Base-by-base conservation (phyloP, 2,329 filamentous ascomycete species). In the Fusarium luffae region DNA sequence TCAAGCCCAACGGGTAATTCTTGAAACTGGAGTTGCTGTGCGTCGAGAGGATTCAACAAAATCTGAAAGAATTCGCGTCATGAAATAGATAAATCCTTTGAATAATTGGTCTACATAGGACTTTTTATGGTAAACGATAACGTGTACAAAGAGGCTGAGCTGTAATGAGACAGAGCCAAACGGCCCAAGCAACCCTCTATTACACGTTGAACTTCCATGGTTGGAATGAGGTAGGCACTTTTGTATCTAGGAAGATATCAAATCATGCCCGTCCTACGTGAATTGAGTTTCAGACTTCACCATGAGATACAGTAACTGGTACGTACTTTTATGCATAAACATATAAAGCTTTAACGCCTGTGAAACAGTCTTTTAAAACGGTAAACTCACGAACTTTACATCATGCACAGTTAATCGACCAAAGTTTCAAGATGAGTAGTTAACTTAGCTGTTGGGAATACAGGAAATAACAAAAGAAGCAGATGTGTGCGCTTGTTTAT, bases 321-420 rank as follows among this genome's bases (percentile, higher is more conserved):
- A 37, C 34, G 34, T 37, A 37, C 34, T 37, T 37, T 44, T 37
- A 32, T 48, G 65, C 58, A 70, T 63, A 32, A 65, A 60, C 28
- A 28, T 16, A 27, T 49, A 37, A 51, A 47, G 42, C 43, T 56
- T 41, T 50, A 37, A 54, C 59, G 50, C 46, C 55, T 59, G 52
- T 64, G 67, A 70, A 70, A 68, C 67, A 49, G 37, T 46, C 32
- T 41, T 59, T 49, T 63, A 63, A 70, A 70, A 70, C 67, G 46
- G 7, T 13, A 55, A 64, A 50, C 44, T 48, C 18, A 32, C 42
- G 28, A 46, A 13, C 28, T 18, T 50, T 44, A 32, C 32, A 37
- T 48, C 41, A 44, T 44, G 30, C n/a, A 19, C 14, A 34, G 51
- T 23, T 25, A 41, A 43, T 32, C 9, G n/a, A 27, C 21, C 25